Evolutionary conservation across 2,329 filamentous ascomycete genomes (phyloP).

Genomic region (Paracamarosporium sp.): DNA sequence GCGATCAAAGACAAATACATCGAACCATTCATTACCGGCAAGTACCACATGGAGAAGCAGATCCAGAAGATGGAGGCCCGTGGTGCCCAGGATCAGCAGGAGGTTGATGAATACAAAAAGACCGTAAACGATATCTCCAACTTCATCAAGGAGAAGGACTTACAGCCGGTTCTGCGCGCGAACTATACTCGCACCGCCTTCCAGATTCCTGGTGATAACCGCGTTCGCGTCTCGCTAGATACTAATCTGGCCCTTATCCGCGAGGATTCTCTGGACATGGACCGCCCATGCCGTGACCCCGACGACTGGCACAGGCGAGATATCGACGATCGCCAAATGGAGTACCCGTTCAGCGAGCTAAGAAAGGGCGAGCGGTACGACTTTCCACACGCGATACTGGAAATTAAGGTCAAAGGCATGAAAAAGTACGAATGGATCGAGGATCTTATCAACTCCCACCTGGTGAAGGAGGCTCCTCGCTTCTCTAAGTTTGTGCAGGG

Average conservation of each 20-base stretch:
- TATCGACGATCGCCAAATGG: constrained; percentile 82
- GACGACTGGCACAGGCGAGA: constrained; percentile 90
- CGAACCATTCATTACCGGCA: constrained; percentile 81
- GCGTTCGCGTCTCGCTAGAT: constrained; percentile 90
- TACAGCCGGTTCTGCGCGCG: constrained; percentile 86
- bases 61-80: constrained; percentile 83
- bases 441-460: constrained; percentile 89
- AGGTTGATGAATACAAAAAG: constrained; percentile 72
- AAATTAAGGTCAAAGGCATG: constrained; percentile 80
- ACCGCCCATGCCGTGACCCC: constrained; percentile 87
- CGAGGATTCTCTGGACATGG: constrained; percentile 74
- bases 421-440: constrained; percentile 86
- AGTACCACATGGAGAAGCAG: constrained; percentile 92
- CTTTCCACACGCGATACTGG: constrained; percentile 89
- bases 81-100: constrained; percentile 69
- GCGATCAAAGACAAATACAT: constrained; percentile 94
- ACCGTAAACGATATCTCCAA: constrained; percentile 79
- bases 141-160: constrained; percentile 76
- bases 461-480: constrained; percentile 85
- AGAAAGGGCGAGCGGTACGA: constrained; percentile 89
- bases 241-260: constrained; percentile 88
- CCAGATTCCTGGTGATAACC: constrained; percentile 91
- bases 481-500: constrained; percentile 99
- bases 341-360: constrained; percentile 85
- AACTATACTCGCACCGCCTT: constrained; percentile 96